Evolutionary conservation across 1,139 yeast genomes (phyloP).

Genomic region (Yamadazyma trypodendri): DNA sequence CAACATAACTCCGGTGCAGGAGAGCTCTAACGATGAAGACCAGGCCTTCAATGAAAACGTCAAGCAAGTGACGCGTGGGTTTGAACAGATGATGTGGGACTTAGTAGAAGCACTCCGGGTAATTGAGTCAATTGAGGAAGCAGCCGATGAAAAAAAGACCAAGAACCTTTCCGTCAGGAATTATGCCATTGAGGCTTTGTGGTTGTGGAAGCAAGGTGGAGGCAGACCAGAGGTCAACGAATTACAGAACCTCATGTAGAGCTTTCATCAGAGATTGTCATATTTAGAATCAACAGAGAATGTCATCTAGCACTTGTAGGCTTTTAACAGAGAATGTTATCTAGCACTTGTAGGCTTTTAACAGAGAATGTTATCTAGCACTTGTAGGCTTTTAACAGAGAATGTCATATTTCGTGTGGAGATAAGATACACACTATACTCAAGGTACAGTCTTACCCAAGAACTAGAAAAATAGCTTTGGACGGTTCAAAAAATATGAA

Average conservation of each 20-base stretch:
- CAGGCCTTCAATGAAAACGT: slow-evolving; percentile 38
- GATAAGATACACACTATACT: neutral
- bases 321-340: no score
- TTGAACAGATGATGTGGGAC: slow-evolving; percentile 74
- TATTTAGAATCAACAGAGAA: neutral
- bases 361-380: no score
- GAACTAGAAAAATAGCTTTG: slow-evolving; percentile 4
- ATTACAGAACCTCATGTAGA: slow-evolving; percentile 12
- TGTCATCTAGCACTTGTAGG: no score
- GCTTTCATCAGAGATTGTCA: neutral
- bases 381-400: no score
- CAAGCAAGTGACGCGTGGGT: slow-evolving; percentile 38
- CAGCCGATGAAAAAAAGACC: slow-evolving; percentile 68
- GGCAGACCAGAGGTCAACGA: slow-evolving; percentile 37
- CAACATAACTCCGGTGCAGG: slow-evolving; percentile 45
- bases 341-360: no score
- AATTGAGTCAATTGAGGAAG: slow-evolving; percentile 69
- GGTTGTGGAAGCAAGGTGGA: slow-evolving; percentile 89
- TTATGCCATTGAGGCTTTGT: slow-evolving; percentile 89
- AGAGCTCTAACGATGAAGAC: slow-evolving; percentile 26
- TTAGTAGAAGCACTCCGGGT: slow-evolving; percentile 64
- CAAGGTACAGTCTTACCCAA: neutral
- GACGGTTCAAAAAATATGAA: neutral
- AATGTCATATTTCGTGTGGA: neutral
- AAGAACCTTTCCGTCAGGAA: slow-evolving; percentile 73